Evolutionary conservation across 2,329 filamentous ascomycete genomes (phyloP), one percentile per base, ranked within the genome.

Genomic region (Teratosphaeria epicoccoides): DNA sequence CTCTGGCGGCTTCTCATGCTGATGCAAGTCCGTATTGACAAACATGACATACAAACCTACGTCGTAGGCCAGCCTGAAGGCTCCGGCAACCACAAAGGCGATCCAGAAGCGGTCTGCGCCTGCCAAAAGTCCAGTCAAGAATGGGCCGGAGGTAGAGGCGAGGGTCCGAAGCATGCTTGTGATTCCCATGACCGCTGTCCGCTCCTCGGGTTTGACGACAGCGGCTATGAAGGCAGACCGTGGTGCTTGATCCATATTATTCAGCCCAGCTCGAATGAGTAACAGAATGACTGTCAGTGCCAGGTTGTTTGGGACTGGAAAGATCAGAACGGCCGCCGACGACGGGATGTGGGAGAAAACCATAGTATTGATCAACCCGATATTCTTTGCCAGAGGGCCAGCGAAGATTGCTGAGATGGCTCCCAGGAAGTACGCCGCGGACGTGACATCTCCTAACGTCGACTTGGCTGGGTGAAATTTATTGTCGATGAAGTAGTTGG

Each of bases 131-230:
- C 80, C 80, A 0, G 80, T 83, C 1, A 82, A 61, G 0, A 69
- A 76, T 0, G 80, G 80, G 0, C 80, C 74, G 0, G 71, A 63
- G 52, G 72, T 80, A 55, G 79, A 74, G 0, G 81, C 79, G 10
- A 85, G 60, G 0, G 81, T 85, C 6, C 81, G 71, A 24, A 84
- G 53, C 61, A 80, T 80, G 46, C 71, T 73, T 0, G 81, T 84
- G 57, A 86, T 82, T 11, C 83, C 83, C 80, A 85, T 82, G n/a
- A 83, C 81, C 0, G 81, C 82, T 0, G 83, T 86, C 1, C 82
- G 71, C 65, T 86, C 83, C 50, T 80, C 76, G 0, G 81, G 77
- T 55, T 74, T 77, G 2, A 85, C 82, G 0, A 84, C 80, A 0
- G 81, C 81, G 1, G 82, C 81, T 47, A 86, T 83, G 52, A 86